Evolutionary conservation across 148 eudicot species (phyloP), one percentile per base, ranked within the genome.

Genomic region (Nepenthes mirabilis): DNA sequence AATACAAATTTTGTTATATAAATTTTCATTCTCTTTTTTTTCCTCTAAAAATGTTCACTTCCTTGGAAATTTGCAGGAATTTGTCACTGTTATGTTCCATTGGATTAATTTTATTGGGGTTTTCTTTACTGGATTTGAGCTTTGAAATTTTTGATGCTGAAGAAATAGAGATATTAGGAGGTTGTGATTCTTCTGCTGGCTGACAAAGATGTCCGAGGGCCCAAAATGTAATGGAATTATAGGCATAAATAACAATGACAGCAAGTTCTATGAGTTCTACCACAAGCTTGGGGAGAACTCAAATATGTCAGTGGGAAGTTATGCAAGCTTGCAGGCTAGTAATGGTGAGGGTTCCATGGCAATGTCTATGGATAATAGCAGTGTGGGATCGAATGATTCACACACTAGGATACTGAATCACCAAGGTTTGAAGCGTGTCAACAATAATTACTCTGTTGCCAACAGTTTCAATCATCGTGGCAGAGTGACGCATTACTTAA

Each of bases 291-390:
- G 72, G 2, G 90, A 84, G 70, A 83, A 79, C 2, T 81, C 90
- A 12, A 76, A 76, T 67, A 81, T 84, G 90, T 84, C 90, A 0
- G 57, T 70, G 4, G 90, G 81, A 34, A 84, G 90, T 63, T 78
- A 66, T 63, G 75, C 72, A 40, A 77, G 81, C 68, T 58, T 80
- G 62, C 79, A 72, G 51, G 69, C 81, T 74, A 83, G 83, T 73
- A 83, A 79, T 56, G 83, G 79, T 53, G 90, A 83, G 43, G 90
- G 86, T 0, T 84, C 90, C 11, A 76, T 84, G 60, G 82, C 83
- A 14, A 84, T 84, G 90, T 84, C 90, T 1, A 47, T 81, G 58
- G 90, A 74, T 70, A 79, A 76, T 70, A 84, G 90, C 50, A 84
- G 90, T 59, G 81, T 76, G 7, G 86, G 85, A 47, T 84, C 90